Evolutionary conservation across 106 monocot genomes (phyloP), one percentile per base, ranked within the genome.

Genomic region (Allium sativum): DNA sequence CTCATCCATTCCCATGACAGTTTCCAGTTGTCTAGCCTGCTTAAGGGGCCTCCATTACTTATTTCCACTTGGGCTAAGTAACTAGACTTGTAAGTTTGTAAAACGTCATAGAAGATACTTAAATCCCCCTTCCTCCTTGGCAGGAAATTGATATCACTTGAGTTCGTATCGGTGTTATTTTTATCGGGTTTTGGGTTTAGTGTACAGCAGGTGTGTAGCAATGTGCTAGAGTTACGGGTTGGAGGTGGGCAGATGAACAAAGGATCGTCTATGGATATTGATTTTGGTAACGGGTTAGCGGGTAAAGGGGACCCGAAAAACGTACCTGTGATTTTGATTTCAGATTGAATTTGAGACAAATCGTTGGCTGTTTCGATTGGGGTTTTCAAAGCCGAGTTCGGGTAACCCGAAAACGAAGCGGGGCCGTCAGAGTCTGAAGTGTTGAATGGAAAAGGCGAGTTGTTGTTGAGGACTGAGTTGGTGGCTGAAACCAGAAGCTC

Each of bases 311-410:
- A 47, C 18, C 77, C 88, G 72, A 88, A 88, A 51, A 83, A 68
- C 21, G 83, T 88, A 16, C 88, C 88, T 52, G 69, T 53, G 65
- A 99, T 42, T 51, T 57, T 8, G 68, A 98, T 71, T 16, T 47
- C 12, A n/a, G 66, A 65, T 56, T 87, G 73, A 74, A 83, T 88
- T 50, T 78, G 84, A 62, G 76, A 53, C 42, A 76, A 40, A 58
- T 96, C 96, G 43, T 72, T 70, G 48, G 96, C 96, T 62, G 91
- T 91, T 21, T 79, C 84, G 74, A 96, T 96, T 16, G 96, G 76
- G 66, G 84, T 84, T 50, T 82, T 76, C 72, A 96, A 87, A 56
- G 91, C 80, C 55, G 87, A 18, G 73, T 63, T 81, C 42, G 82
- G 78, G 72, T 54, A 80, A 47, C 98, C 98, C 42, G 91, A 80